Base-by-base conservation (phyloP, 2,329 filamentous ascomycete genomes). In the Pseudogymnoascus sp. region DNA sequence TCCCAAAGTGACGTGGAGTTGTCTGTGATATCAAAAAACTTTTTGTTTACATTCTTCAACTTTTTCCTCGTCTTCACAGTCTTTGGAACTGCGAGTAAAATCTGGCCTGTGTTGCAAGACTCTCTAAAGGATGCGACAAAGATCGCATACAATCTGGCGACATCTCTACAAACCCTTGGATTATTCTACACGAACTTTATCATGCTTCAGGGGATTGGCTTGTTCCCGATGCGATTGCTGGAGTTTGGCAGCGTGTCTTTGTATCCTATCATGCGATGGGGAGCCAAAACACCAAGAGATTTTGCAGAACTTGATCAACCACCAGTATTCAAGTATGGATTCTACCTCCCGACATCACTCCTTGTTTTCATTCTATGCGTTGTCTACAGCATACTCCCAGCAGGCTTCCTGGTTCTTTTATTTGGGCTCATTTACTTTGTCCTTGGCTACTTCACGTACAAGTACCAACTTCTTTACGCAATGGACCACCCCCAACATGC, bases 1-100 rank as follows among this genome's bases (percentile, higher is more conserved):
- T 97, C 95, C 0, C 90, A 92, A 69, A 91, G 91, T 51, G 95
- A 99, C 66, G 87, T 99, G 21, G 95, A 97, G 75, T 81, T 99
- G 5, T 97, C 95, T 0, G 82, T 96, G 51, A 93, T 99, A 68
- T 96, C 91, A 62, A 99, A 99, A 78, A 99, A 97, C 76, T 99
- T 97, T 78, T 96, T 97, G 81, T 99, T 99, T 74, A 93, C 90
- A 8, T 99, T 99, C 76, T 97, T 99, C 84, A 99, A 99, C 77
- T 91, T 97, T 64, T 99, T 99, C 77, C 84, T 97, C 61, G 85
- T 97, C 51, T 97, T 97, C 74, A 96, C 93, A 0, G 83, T 95
- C 26, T 90, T 96, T 54, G 90, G 89, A 62, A 91, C 92, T 4
- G 91, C 86, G 1, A 86, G 88, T 40, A 85, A 87, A 62, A 90